Percentiles rank a stretch among this genome's conserved stretches.
Conservation (phyloP, 2,329 filamentous ascomycete genomes). For the Proliferodiscus dingleyae region DNA sequence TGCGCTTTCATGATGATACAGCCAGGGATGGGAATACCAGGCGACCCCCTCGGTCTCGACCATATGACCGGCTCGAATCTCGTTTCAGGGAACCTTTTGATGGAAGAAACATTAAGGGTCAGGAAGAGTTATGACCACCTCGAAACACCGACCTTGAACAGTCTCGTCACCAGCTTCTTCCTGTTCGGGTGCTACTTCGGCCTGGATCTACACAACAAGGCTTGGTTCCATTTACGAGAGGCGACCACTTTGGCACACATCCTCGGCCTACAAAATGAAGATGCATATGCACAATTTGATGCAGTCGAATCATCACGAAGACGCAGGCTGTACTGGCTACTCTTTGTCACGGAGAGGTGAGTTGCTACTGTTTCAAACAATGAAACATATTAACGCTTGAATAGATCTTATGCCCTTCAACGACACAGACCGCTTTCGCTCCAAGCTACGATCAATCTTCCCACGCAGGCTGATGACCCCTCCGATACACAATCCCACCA, state of each 20-base stretch:
- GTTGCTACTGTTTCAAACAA: constrained; percentile 4
- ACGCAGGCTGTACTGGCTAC: constrained; percentile 67
- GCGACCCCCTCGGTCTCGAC: constrained; percentile 52
- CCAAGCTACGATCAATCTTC: constrained; percentile 63
- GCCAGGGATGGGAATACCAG: constrained; percentile 59
- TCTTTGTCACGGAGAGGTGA: constrained; percentile 67
- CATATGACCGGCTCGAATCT: constrained; percentile 53
- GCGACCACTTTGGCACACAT: constrained; percentile 66
- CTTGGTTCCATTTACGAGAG: constrained; percentile 76
- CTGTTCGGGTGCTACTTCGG: constrained; percentile 69
- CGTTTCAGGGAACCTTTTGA: constrained; percentile 58
- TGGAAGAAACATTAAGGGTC: constrained; percentile 63
- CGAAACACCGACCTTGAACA: constrained; percentile 51
- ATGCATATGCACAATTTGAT: constrained; percentile 56
- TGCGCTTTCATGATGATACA: constrained; percentile 66
- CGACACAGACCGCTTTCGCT: constrained; percentile 65
- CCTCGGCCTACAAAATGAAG: constrained; percentile 56
- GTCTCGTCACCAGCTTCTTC: constrained; percentile 71
- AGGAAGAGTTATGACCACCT: constrained; percentile 59
- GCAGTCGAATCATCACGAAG: constrained; percentile 56
- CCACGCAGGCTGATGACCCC: constrained; percentile 56
- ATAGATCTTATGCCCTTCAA: constrained; percentile 65
- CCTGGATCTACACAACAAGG: constrained; percentile 67
- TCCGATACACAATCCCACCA: constrained; percentile 50
- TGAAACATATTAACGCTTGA: constrained; percentile 9